Conservation (phyloP, 225 moss, liverwort and hornwort species). For the Marchantia paleacea region DNA sequence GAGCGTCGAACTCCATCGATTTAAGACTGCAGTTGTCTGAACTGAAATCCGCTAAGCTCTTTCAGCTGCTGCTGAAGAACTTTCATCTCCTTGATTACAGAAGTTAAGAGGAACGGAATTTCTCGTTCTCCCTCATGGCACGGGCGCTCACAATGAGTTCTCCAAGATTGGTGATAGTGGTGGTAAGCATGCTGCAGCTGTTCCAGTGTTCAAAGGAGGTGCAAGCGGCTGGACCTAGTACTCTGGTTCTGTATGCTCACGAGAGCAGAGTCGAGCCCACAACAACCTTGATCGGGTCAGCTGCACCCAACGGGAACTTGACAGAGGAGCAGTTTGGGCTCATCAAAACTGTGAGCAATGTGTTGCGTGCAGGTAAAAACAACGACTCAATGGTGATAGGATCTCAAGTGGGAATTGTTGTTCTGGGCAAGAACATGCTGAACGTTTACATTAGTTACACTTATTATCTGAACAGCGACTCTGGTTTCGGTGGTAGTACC, state of each 20-base stretch:
- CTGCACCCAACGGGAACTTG: constrained; percentile 3
- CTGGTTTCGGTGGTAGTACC: constrained; percentile 15
- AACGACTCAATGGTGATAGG: constrained; percentile 1
- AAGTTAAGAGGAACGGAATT: too few relatives aligned
- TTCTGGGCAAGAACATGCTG: constrained; percentile 5
- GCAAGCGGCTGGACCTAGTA: neutral
- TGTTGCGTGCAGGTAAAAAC: neutral
- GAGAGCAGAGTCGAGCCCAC: constrained; percentile 12
- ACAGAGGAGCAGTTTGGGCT: constrained; percentile 18
- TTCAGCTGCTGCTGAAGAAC: too few relatives aligned
- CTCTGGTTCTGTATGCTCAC: constrained; percentile 15
- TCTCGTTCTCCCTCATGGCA: constrained; percentile 15
- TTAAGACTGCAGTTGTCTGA: too few relatives aligned
- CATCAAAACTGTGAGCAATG: constrained; percentile 28
- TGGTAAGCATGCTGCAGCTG: constrained; percentile 7
- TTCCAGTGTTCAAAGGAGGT: neutral
- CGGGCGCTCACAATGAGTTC: neutral
- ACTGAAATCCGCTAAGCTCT: too few relatives aligned
- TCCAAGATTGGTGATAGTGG: neutral
- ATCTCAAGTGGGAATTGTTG: constrained; percentile 20
- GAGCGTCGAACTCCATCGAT: too few relatives aligned
- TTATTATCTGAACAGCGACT: constrained; percentile 22
- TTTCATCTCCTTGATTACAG: too few relatives aligned
- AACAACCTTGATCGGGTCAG: constrained; percentile 18
- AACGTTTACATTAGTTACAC: constrained; percentile 25